Evolutionary conservation across 768 basidiomycete species (phyloP).

Genomic region (Pleurotus tuoliensis): DNA sequence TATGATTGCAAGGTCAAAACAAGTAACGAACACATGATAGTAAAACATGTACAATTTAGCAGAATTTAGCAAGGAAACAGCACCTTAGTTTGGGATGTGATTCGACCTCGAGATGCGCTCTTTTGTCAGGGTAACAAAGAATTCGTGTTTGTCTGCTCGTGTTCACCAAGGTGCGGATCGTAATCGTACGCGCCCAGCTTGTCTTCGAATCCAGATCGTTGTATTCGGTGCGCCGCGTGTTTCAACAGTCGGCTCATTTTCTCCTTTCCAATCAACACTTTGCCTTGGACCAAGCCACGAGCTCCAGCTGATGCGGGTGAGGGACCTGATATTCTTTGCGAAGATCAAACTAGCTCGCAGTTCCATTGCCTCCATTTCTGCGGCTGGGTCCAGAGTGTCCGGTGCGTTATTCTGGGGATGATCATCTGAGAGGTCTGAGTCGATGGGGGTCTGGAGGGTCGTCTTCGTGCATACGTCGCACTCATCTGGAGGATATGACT

Average conservation of each 20-base stretch:
- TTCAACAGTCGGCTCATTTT: conserved; percentile 3
- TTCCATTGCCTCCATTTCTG: conserved; percentile 38
- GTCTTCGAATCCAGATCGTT: conserved; percentile 37
- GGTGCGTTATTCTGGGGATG: not conserved
- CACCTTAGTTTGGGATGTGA: too few relatives aligned
- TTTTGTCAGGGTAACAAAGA: not conserved
- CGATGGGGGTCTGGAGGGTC: not conserved
- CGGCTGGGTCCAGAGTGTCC: conserved; percentile 15
- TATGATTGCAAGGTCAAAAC: too few relatives aligned
- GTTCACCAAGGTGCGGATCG: conserved; percentile 36
- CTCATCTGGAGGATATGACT: conserved; percentile 25
- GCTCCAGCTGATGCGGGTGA: conserved; percentile 49
- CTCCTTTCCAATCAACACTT: conserved; percentile 9
- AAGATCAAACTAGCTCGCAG: conserved; percentile 43
- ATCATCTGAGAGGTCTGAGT: conserved; percentile 1
- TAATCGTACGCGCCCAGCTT: conserved; percentile 36
- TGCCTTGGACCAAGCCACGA: conserved; percentile 36
- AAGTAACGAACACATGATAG: too few relatives aligned
- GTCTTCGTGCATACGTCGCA: conserved; percentile 32
- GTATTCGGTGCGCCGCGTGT: conserved; percentile 22
- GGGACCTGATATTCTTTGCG: conserved; percentile 37
- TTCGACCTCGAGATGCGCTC: too few relatives aligned
- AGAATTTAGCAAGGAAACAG: too few relatives aligned
- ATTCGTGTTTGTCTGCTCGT: not conserved
- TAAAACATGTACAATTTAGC: too few relatives aligned